phyloP scores from a whole-genome alignment of 2,329 filamentous ascomycete genomes.

The Scopulariopsis brevicaulis region DNA sequence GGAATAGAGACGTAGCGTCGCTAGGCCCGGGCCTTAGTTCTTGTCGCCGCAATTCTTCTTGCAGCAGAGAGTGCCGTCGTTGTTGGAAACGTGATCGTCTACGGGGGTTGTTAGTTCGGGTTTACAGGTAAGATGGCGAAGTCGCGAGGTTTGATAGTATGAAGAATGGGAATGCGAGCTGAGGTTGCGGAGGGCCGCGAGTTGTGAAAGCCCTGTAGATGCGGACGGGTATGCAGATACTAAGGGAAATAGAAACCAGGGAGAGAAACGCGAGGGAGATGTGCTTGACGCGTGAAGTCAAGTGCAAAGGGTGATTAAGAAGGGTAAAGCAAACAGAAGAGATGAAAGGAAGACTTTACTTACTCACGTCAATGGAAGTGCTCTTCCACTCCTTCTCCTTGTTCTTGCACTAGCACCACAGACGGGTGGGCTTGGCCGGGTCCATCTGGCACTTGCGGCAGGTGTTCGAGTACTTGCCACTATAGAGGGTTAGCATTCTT shows the following conservation, averaged over 20 bases:
- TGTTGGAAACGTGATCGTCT: neutral
- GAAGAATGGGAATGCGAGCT: no score
- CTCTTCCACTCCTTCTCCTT: neutral
- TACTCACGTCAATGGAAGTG: neutral
- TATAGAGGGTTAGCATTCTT: neutral
- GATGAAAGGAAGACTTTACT: neutral
- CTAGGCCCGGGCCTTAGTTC: no score
- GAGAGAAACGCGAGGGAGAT: no score
- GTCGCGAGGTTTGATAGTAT: no score
- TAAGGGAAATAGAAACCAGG: no score
- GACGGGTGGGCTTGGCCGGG: no score
- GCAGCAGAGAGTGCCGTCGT: conserved; percentile 1
- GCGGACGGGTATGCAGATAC: no score
- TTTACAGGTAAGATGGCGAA: neutral
- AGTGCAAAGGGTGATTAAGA: neutral
- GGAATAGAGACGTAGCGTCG: no score
- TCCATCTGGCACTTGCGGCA: neutral
- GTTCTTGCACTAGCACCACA: neutral
- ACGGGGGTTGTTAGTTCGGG: neutral
- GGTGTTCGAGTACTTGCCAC: neutral
- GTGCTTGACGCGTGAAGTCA: no score
- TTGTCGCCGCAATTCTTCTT: neutral
- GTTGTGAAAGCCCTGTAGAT: no score
- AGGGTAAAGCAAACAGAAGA: no score
- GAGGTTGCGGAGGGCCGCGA: no score